A percentile compares a stretch with the other conserved stretches of the same genome.
These are phyloP conservation scores for Monascus ruber DNA, from an alignment of 2,329 filamentous ascomycete genomes.

Conservation along the genomic window DNA sequence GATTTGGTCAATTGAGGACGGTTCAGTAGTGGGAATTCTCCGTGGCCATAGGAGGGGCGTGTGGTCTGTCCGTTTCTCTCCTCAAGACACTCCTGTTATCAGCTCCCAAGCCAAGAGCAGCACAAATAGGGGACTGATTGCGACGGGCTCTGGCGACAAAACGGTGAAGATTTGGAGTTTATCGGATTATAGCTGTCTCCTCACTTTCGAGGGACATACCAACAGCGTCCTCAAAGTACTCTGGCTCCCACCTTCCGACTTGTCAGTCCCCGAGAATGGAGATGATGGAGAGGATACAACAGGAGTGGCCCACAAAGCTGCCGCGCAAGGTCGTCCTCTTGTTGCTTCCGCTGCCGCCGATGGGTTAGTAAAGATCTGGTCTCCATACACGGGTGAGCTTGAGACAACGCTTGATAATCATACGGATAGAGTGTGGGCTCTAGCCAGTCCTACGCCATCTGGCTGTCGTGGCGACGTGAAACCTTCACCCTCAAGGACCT, in stretches of 20 bases:
- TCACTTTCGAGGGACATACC: constrained; percentile 92
- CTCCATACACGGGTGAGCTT: constrained; percentile 70
- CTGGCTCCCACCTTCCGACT: constrained; percentile 56
- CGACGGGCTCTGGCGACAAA: constrained; percentile 92
- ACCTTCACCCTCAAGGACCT: constrained; percentile 17
- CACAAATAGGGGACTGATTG: constrained; percentile 63
- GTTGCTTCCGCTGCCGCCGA: constrained; percentile 83
- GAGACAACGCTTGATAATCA: constrained; percentile 93
- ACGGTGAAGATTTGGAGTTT: constrained; percentile 93
- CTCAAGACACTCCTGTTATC: constrained; percentile 63
- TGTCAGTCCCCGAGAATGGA: constrained; percentile 23
- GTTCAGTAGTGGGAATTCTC: constrained; percentile 82
- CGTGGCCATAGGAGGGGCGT: constrained; percentile 89
- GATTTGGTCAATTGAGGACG: constrained; percentile 85
- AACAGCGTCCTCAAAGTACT: constrained; percentile 90
- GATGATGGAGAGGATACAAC: constrained; percentile 21
- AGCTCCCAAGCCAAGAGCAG: constrained; percentile 61
- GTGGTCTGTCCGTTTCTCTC: constrained; percentile 88
- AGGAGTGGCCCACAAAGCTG: constrained; percentile 16
- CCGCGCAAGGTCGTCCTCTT: constrained; percentile 24
- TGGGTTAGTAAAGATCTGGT: constrained; percentile 94
- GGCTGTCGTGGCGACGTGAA: constrained; percentile 21
- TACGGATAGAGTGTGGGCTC: constrained; percentile 86
- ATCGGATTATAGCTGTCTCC: constrained; percentile 78
- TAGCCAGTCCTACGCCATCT: constrained; percentile 52